A percentile compares a stretch with the other conserved stretches of the same genome.
Evolutionary conservation across 1,139 yeast species (phyloP).

Genomic region (Candida sp.): DNA sequence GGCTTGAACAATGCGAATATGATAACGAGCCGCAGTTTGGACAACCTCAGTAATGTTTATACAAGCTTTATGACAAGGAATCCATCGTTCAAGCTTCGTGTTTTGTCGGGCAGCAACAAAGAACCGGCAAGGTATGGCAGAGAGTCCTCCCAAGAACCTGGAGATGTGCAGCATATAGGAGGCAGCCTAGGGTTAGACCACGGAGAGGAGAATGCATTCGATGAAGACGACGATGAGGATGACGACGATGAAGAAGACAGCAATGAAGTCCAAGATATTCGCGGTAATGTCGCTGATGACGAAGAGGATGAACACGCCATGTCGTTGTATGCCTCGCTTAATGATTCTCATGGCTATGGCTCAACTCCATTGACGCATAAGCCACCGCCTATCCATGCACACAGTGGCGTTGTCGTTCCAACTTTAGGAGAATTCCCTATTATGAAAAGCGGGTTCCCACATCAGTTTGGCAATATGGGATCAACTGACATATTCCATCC

Average conservation of each 20-base stretch:
- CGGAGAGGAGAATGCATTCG: constrained; percentile 7
- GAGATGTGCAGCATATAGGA: constrained; percentile 9
- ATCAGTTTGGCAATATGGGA: constrained; percentile 5
- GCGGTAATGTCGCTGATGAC: constrained; percentile 22
- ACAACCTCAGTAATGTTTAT: constrained; percentile 23
- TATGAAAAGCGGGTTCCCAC: constrained; percentile 22
- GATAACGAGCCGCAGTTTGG: constrained; percentile 21
- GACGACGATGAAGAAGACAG: constrained; percentile 22
- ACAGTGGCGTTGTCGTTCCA: constrained; percentile 37
- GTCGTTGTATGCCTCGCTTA: constrained; percentile 50
- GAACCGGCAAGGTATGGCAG: constrained; percentile 12
- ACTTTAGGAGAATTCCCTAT: constrained; percentile 51
- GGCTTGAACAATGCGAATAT: constrained; percentile 8
- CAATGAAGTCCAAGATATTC: constrained; percentile 14
- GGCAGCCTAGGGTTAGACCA: neutral
- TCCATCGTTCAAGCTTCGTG: constrained; percentile 20
- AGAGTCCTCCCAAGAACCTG: constrained; percentile 12
- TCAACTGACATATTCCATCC: constrained; percentile 4
- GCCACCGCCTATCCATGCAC: constrained; percentile 26
- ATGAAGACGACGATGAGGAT: constrained; percentile 11
- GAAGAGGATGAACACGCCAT: constrained; percentile 60
- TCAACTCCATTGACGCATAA: constrained; percentile 15
- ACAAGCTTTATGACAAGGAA: constrained; percentile 22
- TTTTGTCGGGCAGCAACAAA: constrained; percentile 20
- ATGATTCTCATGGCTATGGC: constrained; percentile 26